These are phyloP conservation scores for Fistulifera pelliculosa DNA, from an alignment of 108 stramenopile species.

Conservation along the genomic window DNA sequence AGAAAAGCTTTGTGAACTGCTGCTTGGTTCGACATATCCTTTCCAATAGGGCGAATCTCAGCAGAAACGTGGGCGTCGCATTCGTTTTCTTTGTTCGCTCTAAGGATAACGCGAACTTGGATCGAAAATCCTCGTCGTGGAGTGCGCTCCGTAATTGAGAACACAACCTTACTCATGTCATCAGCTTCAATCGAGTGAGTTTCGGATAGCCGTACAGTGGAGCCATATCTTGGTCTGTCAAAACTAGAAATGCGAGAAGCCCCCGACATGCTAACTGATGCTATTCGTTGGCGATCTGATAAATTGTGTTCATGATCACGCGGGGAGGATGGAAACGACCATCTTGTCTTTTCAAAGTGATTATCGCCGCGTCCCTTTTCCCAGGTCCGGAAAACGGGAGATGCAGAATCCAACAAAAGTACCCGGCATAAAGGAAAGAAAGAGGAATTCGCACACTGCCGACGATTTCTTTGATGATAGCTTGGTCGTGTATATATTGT, in stretches of 20 bases:
- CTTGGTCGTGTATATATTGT: constrained; percentile 56
- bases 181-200: constrained; percentile 63
- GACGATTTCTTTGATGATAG: constrained; percentile 50
- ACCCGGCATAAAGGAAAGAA: constrained; percentile 66
- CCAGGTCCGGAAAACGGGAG: constrained; percentile 69
- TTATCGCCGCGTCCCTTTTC: constrained; percentile 60
- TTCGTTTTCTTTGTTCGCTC: constrained; percentile 29
- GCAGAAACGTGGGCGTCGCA: constrained; percentile 48
- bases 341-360: constrained; percentile 51
- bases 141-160: constrained; percentile 49
- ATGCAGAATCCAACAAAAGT: constrained; percentile 63
- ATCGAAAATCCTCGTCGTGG: constrained; percentile 75
- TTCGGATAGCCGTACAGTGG: constrained; percentile 52
- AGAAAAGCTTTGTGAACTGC: constrained; percentile 78
- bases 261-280: constrained; percentile 63
- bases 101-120: constrained; percentile 49
- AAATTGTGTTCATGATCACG: constrained; percentile 50
- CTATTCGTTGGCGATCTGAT: constrained; percentile 67
- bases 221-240: constrained; percentile 47
- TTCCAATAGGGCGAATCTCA: constrained; percentile 71
- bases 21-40: constrained; percentile 69
- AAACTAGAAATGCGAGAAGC: constrained; percentile 62
- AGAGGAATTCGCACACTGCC: constrained; percentile 49
- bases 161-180: constrained; percentile 44
- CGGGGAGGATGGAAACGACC: constrained; percentile 67